phyloP scores from a whole-genome alignment of 495 filamentous ascomycete genomes.

The Durotheca rogersii region DNA sequence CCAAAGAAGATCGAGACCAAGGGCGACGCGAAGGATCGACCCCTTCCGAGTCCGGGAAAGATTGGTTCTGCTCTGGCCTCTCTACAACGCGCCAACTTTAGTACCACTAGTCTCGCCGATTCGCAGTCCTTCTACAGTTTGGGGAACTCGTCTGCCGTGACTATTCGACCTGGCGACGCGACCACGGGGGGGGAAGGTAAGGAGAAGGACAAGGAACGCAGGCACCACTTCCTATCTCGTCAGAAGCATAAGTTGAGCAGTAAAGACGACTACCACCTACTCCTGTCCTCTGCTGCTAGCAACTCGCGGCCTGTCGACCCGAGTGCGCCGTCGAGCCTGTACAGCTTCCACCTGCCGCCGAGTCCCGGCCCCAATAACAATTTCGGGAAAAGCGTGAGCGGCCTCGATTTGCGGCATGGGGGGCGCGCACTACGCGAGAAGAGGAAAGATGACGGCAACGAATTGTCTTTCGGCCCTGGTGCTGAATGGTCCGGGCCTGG shows the following conservation, averaged over 20 bases:
- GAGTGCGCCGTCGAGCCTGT: constrained; percentile 78
- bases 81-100: constrained; percentile 69
- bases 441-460: constrained; percentile 76
- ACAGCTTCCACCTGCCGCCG: constrained; percentile 67
- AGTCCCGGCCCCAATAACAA: constrained; percentile 69
- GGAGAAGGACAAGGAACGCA: constrained; percentile 66
- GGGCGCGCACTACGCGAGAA: constrained; percentile 83
- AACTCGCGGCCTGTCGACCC: constrained; percentile 88
- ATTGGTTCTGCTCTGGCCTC: constrained; percentile 60
- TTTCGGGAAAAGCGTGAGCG: constrained; percentile 73
- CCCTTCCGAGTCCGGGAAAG: constrained; percentile 80
- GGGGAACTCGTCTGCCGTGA: constrained; percentile 81
- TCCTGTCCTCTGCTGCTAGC: constrained; percentile 84
- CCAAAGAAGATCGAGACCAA: constrained; percentile 79
- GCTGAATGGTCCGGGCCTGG: constrained; percentile 57
- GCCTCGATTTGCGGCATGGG: constrained; percentile 82
- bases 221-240: constrained; percentile 82
- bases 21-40: constrained; percentile 68
- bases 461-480: constrained; percentile 33
- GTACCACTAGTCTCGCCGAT: constrained; percentile 74
- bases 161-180: constrained; percentile 59
- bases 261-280: constrained; percentile 73
- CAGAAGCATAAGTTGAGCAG: constrained; percentile 90
- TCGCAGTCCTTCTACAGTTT: constrained; percentile 77
- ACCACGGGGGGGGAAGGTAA: constrained; percentile 35